These are phyloP conservation scores for Pterocarpus santalinus DNA, from an alignment of 306 rosid species.

Conservation along the genomic window DNA sequence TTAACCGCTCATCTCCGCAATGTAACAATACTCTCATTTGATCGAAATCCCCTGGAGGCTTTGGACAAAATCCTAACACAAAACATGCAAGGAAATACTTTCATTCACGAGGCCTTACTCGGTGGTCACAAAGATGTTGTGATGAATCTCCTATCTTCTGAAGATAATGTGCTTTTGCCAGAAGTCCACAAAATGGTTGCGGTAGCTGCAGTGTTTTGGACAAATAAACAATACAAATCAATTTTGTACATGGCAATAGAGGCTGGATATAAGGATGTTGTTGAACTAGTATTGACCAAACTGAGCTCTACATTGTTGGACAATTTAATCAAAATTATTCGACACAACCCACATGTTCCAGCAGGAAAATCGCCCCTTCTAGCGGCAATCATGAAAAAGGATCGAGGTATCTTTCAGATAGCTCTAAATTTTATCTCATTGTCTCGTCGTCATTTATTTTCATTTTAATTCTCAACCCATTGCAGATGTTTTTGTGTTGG, in stretches of 20 bases:
- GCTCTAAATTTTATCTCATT: no score
- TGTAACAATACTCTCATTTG: no score
- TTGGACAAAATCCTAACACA: no score
- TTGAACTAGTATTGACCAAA: neutral
- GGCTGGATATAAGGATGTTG: neutral
- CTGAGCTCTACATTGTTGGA: no score
- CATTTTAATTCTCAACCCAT: no score
- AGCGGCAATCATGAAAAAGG: neutral
- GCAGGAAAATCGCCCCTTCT: neutral
- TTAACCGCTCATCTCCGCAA: neutral
- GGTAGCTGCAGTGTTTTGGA: neutral
- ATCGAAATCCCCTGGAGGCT: no score
- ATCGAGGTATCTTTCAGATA: constrained; percentile 8
- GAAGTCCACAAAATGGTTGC: no score
- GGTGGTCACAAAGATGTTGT: no score
- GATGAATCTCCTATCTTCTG: neutral
- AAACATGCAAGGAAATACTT: neutral
- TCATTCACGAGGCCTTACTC: constrained; percentile 39
- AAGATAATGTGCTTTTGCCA: no score
- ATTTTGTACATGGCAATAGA: neutral
- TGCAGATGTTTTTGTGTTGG: no score
- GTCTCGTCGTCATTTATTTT: no score
- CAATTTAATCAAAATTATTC: no score
- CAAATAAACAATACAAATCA: neutral
- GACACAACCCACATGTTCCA: fast-evolving